These are phyloP conservation scores for Isabelozyma pseudorhagii DNA, from an alignment of 805 yeast species.

Conservation along the genomic window DNA sequence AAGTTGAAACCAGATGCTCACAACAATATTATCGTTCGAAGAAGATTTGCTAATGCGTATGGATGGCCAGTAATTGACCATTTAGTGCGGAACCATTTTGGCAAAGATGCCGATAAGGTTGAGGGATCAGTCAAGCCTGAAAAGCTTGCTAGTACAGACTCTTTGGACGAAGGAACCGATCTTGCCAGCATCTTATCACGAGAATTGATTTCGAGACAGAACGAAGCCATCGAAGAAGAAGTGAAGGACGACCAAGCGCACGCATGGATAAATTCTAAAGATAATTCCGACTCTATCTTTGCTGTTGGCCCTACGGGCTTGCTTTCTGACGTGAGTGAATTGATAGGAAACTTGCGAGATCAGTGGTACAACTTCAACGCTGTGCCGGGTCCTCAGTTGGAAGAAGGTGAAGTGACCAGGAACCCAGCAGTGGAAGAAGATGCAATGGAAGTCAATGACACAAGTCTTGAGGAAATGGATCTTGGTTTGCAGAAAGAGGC, in stretches of 20 bases:
- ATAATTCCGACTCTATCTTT: slow-evolving; percentile 37
- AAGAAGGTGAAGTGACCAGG: neutral
- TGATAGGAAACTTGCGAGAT: slow-evolving; percentile 46
- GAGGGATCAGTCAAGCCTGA: slow-evolving; percentile 4
- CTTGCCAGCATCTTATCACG: slow-evolving; percentile 28
- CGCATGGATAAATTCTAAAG: slow-evolving; percentile 51
- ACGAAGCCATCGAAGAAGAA: slow-evolving; percentile 29
- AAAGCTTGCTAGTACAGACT: slow-evolving; percentile 12
- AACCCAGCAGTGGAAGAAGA: slow-evolving; percentile 1
- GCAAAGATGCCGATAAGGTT: slow-evolving; percentile 10
- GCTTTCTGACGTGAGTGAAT: slow-evolving; percentile 60
- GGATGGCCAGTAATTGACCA: slow-evolving; percentile 95
- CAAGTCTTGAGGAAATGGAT: slow-evolving; percentile 5
- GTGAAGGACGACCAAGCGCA: slow-evolving; percentile 22
- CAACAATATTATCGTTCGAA: slow-evolving; percentile 83
- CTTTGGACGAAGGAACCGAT: slow-evolving; percentile 25
- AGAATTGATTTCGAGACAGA: slow-evolving; percentile 33
- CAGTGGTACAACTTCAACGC: slow-evolving; percentile 22
- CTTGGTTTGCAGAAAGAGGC: slow-evolving; percentile 10
- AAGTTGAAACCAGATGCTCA: slow-evolving; percentile 90
- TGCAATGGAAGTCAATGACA: slow-evolving; percentile 1
- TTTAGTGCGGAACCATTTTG: slow-evolving; percentile 66
- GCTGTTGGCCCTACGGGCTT: slow-evolving; percentile 72
- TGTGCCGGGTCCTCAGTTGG: neutral
- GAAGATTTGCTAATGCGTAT: slow-evolving; percentile 87